Evolutionary conservation across 495 filamentous ascomycete species (phyloP).

Genomic region (Penicillium daleae): DNA sequence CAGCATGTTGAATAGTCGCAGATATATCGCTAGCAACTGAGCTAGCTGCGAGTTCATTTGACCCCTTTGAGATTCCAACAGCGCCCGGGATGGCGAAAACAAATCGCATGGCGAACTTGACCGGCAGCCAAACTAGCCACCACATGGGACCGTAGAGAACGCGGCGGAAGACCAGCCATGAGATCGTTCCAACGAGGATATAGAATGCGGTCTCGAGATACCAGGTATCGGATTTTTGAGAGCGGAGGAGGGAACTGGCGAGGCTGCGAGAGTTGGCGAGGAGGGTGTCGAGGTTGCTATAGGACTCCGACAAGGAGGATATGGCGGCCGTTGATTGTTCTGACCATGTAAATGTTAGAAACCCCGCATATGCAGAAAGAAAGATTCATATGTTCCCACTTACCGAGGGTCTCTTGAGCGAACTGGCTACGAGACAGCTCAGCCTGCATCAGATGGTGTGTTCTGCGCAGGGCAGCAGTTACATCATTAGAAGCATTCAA

Average conservation of each 20-base stretch:
- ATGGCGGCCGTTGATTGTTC: constrained; percentile 80
- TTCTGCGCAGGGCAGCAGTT: constrained; percentile 79
- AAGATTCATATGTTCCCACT: constrained; percentile 7
- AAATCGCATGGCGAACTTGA: constrained; percentile 61
- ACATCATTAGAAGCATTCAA: constrained; percentile 79
- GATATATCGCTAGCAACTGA: constrained; percentile 19
- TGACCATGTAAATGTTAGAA: constrained; percentile 26
- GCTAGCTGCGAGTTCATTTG: constrained; percentile 31
- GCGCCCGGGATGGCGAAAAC: constrained; percentile 48
- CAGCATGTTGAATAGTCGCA: constrained; percentile 19
- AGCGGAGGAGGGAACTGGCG: constrained; percentile 75
- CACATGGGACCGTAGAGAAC: constrained; percentile 87
- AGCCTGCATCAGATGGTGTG: constrained; percentile 79
- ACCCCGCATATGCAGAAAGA: background rate
- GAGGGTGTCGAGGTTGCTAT: constrained; percentile 75
- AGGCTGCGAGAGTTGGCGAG: constrained; percentile 73
- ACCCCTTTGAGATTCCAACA: constrained; percentile 39
- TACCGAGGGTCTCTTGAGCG: constrained; percentile 78
- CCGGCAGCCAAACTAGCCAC: constrained; percentile 82
- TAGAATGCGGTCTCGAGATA: constrained; percentile 89
- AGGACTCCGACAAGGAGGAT: constrained; percentile 74
- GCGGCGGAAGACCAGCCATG: constrained; percentile 83
- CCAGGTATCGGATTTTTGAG: constrained; percentile 95
- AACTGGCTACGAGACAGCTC: constrained; percentile 86
- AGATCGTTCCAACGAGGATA: constrained; percentile 72